A percentile compares a stretch with the other conserved stretches of the same genome.
These are phyloP conservation scores for Diatrype stigma DNA, from an alignment of 2,329 filamentous ascomycete genomes.

Conservation along the genomic window DNA sequence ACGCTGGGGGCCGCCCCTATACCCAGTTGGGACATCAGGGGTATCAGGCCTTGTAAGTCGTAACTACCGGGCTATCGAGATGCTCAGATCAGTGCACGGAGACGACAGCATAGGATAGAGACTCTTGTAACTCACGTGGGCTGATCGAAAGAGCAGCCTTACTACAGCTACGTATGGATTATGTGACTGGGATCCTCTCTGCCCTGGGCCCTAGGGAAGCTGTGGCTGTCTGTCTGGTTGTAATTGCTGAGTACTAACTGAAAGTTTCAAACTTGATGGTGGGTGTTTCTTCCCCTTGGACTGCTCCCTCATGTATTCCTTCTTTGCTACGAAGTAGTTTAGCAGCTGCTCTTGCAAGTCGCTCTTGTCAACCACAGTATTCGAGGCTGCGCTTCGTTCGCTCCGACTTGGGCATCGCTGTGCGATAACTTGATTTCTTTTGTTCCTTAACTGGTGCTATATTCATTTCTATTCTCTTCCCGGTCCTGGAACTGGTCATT, in stretches of 20 bases:
- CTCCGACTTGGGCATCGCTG: slow-evolving; percentile 7
- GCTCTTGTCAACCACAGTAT: slow-evolving; percentile 3
- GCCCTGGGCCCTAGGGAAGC: too few relatives aligned
- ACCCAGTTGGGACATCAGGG: too few relatives aligned
- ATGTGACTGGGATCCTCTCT: too few relatives aligned
- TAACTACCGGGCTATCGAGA: not conserved
- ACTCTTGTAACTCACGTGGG: too few relatives aligned
- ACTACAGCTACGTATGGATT: too few relatives aligned
- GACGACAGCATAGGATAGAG: not conserved
- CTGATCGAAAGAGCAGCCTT: too few relatives aligned
- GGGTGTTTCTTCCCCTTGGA: not conserved
- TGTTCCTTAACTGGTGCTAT: slow-evolving; percentile 2
- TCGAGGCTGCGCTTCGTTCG: slow-evolving; percentile 16
- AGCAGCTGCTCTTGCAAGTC: slow-evolving; percentile 3
- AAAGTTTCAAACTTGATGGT: not conserved
- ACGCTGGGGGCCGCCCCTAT: not conserved
- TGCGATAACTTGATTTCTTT: slow-evolving; percentile 12
- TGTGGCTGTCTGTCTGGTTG: too few relatives aligned
- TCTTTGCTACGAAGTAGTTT: not conserved
- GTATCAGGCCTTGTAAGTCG: too few relatives aligned
- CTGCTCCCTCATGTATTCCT: not conserved
- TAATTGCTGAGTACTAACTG: too few relatives aligned
- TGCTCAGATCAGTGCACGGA: not conserved
- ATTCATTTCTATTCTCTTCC: not conserved
- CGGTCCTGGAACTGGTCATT: not conserved